Evolutionary conservation across 148 eudicot species (phyloP), one percentile per base, ranked within the genome.

Genomic region (Spergularia marina): DNA sequence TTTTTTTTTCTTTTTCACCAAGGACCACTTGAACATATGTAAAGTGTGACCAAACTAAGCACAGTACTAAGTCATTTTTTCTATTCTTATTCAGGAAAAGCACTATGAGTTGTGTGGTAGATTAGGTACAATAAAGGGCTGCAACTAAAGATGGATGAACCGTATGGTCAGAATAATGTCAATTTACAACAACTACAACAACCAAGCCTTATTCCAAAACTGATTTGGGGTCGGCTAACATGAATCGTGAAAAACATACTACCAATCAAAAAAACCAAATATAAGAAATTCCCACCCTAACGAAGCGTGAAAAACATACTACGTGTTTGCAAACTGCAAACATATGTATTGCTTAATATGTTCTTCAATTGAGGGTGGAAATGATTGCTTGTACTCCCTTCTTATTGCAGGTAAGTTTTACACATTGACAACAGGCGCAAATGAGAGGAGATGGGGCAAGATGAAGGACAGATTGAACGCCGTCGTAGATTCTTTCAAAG

Each of bases 401-500:
- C 12, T 23, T 44, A 40, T 71, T 70, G 82, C 92, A 96, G 99
- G 99, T 70, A 96, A 87, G 78, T 91, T 96, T 68, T 96, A 91
- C 89, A 91, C 98, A 1, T 74, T 96, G 81, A 91, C 98, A 54
- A 96, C 98, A 16, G 99, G 99, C 25, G 92, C 99, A 6, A 96
- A 96, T 25, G 93, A 96, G 83, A 88, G 97, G 87, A 84, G 99
- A 80, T 96, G 99, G 99, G 93, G 73, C 60, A 92, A 96, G 83
- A 96, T 96, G 98, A 96, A 92, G 80, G 99, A 96, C 65, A 92
- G 91, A 70, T 77, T 96, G 68, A 80, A 86, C 80, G 88, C 97
- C 0, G 88, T 96, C 30, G 57, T 89, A 25, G 98, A 96, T 82
- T 96, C 99, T 71, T 96, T 96, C 89, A 84, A 86, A 82, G 86